Evolutionary conservation across 495 filamentous ascomycete species (phyloP), one percentile per base, ranked within the genome.

Genomic region (Aspergillus sclerotioniger): DNA sequence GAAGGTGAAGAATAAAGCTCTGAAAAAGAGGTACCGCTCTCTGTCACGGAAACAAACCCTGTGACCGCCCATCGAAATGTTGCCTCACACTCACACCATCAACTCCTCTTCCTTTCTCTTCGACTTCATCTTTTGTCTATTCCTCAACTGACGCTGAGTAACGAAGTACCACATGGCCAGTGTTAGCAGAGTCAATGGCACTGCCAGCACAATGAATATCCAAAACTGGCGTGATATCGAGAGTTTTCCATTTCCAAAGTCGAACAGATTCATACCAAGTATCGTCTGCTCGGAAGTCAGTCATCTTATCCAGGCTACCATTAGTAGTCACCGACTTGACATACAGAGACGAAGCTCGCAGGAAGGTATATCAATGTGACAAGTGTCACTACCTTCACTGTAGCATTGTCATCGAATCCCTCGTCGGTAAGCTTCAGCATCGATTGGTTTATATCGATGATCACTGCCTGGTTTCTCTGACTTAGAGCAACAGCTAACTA

Each of bases 281-380:
- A 72, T 19, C 8, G 60, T 56, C 67, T 71, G 51, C 8, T 6
- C 46, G 35, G 6, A n/a, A 6, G 33, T 52, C 25, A 57, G 48
- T 49, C 15, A 49, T 25, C 25, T 25, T 25, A 29, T 5, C 12
- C 12, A 15, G 15, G 20, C 15, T 28, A 6, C 17, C 28, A 31
- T 9, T 21, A n/a, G 46, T 3, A 9, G 6, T 20, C 6, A 47
- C 44, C 16, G 19, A 67, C 15, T 43, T 6, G 21, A 45, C 74
- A 61, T 53, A 78, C 74, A 17, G 71, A 71, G n/a, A 75, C 72
- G 51, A 76, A 75, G 20, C 69, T 72, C 20, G 70, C 70, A 8
- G 74, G 73, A 8, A 78, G 53, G 58, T 78, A 77, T 21, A 77
- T 66, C 28, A 78, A 51, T 3, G 73, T 75, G 55, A 77, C 61